Conservation (phyloP, 2,329 filamentous ascomycete genomes). For the Fragosphaeria purpurea region DNA sequence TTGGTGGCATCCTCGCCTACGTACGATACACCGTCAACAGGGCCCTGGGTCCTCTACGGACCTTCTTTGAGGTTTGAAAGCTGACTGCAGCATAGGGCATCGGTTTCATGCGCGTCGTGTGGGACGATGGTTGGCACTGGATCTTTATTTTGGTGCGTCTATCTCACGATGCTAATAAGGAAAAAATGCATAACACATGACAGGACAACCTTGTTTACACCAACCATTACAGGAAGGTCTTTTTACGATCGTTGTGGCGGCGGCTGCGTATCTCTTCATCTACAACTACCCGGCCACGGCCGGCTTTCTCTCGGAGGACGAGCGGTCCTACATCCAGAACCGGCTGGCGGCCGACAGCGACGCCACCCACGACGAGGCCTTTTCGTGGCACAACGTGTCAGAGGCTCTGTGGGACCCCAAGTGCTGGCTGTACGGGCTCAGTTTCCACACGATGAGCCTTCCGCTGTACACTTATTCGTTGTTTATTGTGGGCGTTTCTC, state of each 20-base stretch:
- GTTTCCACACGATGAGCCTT: constrained; percentile 63
- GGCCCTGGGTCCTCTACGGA: no score
- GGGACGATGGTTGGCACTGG: constrained; percentile 45
- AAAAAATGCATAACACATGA: no score
- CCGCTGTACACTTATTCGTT: constrained; percentile 47
- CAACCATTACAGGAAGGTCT: constrained; percentile 36
- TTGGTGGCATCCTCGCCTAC: constrained; percentile 47
- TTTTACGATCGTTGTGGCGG: constrained; percentile 40
- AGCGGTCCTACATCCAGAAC: constrained; percentile 47
- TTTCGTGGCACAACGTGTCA: constrained; percentile 56
- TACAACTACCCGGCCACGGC: constrained; percentile 54
- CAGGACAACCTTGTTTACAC: no score
- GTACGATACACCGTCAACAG: constrained; percentile 19
- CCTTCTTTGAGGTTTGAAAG: not conserved
- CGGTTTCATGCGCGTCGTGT: constrained; percentile 43
- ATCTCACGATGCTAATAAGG: constrained; percentile 26
- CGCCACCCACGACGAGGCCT: constrained; percentile 56
- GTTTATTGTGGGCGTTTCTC: constrained; percentile 33
- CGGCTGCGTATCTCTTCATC: constrained; percentile 48
- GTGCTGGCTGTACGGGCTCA: constrained; percentile 62
- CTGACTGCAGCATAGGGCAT: constrained; percentile 31
- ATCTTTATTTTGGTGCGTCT: constrained; percentile 49
- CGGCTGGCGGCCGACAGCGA: constrained; percentile 60
- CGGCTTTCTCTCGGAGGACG: constrained; percentile 43
- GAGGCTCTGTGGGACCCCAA: constrained; percentile 57